Evolutionary conservation across 2,329 filamentous ascomycete species (phyloP).

Genomic region (Xylaria sp.): DNA sequence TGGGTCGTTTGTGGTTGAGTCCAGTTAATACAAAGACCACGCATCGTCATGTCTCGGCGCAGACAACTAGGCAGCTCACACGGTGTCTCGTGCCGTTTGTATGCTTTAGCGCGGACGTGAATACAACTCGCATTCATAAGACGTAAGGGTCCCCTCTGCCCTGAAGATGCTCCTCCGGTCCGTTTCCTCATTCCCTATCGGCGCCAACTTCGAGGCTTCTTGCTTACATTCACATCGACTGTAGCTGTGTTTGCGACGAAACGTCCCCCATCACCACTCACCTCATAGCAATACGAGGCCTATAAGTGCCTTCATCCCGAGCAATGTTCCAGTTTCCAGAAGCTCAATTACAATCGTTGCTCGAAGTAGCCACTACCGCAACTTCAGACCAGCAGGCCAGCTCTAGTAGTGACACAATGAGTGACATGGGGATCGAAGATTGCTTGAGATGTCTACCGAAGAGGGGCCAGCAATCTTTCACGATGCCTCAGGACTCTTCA

Average conservation of each 20-base stretch:
- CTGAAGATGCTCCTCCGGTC: background rate
- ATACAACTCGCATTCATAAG: background rate
- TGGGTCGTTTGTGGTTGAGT: too few relatives aligned
- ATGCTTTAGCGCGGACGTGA: background rate
- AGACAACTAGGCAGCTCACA: background rate
- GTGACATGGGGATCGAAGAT: background rate
- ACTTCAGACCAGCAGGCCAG: background rate
- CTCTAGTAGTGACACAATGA: background rate
- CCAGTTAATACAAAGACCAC: constrained; percentile 6
- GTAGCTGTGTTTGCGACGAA: too few relatives aligned
- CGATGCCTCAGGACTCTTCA: background rate
- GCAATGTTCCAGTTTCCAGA: background rate
- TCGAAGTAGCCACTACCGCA: background rate
- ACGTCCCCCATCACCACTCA: too few relatives aligned
- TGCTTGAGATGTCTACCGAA: background rate
- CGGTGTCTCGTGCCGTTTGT: background rate
- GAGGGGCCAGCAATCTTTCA: background rate
- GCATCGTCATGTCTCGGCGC: background rate
- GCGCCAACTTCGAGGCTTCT: too few relatives aligned
- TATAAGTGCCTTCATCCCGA: background rate
- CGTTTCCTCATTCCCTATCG: background rate
- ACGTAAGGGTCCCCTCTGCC: background rate
- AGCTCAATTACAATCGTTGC: background rate
- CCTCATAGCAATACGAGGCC: background rate
- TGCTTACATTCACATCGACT: background rate